Percentiles rank a stretch among this genome's conserved stretches.
These are phyloP conservation scores for Epichloe sp. DNA, from an alignment of 2,329 filamentous ascomycete genomes.

Conservation along the genomic window DNA sequence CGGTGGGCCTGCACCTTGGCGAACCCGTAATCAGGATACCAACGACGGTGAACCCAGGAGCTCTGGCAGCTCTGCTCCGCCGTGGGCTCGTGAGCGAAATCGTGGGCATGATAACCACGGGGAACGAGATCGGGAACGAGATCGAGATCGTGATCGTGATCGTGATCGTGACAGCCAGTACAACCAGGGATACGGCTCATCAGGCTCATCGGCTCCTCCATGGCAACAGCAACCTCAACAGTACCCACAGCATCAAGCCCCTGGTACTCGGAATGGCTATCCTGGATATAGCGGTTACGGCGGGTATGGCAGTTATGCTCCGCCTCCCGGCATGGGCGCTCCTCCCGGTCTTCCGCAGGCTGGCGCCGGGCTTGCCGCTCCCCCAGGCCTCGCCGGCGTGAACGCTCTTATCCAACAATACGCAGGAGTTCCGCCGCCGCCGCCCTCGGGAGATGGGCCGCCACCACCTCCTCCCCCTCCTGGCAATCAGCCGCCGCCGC, in stretches of 20 bases:
- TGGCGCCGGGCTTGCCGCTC: slow-evolving; percentile 37
- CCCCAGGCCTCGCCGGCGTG: slow-evolving; percentile 45
- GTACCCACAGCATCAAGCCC: slow-evolving; percentile 34
- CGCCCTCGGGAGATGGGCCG: slow-evolving; percentile 36
- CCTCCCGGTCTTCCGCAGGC: slow-evolving; percentile 28
- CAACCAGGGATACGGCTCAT: slow-evolving; percentile 9
- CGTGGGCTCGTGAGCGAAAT: slow-evolving; percentile 50
- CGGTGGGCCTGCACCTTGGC: slow-evolving; percentile 75
- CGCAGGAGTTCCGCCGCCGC: slow-evolving; percentile 45
- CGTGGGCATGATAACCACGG: slow-evolving; percentile 29
- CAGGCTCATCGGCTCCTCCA: slow-evolving; percentile 15
- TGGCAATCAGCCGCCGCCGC: slow-evolving; percentile 48
- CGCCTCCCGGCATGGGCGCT: slow-evolving; percentile 26
- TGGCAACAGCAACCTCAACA: slow-evolving; percentile 30
- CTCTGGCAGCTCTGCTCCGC: slow-evolving; percentile 36
- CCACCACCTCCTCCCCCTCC: slow-evolving; percentile 51
- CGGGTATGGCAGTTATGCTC: slow-evolving; percentile 35
- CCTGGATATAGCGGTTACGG: slow-evolving; percentile 33
- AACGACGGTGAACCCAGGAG: slow-evolving; percentile 31
- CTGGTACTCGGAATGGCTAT: slow-evolving; percentile 44
- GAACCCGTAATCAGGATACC: slow-evolving; percentile 39
- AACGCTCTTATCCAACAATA: slow-evolving; percentile 58
- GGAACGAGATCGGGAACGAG: slow-evolving; percentile 11
- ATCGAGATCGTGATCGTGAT: background rate
- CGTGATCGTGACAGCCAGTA: slow-evolving; percentile 16